These are phyloP conservation scores for Nicotiana knightiana DNA, from an alignment of 257 asterid species.

Conservation along the genomic window DNA sequence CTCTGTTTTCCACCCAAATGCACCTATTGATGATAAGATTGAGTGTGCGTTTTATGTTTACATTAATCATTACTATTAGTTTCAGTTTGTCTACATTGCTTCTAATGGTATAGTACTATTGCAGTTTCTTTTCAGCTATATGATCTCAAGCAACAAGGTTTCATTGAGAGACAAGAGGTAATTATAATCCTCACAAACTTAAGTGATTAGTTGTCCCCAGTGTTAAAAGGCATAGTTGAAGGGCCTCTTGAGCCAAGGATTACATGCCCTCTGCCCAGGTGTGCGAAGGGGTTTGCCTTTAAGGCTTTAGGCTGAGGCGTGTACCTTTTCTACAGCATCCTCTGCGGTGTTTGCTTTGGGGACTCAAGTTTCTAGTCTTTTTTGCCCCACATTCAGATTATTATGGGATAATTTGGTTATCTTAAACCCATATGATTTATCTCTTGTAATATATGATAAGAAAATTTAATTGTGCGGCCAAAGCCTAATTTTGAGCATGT, in stretches of 20 bases:
- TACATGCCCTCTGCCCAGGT: background rate
- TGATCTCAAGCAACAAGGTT: conserved; percentile 99
- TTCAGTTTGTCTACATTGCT: background rate
- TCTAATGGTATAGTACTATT: conserved; percentile 12
- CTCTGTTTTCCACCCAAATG: conserved; percentile 97
- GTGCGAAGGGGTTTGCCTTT: background rate
- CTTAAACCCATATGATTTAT: background rate
- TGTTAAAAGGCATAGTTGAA: background rate
- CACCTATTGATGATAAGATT: conserved; percentile 93
- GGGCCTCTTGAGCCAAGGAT: background rate
- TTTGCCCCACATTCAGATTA: background rate
- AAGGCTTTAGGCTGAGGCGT: background rate
- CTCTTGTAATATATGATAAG: background rate
- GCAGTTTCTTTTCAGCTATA: conserved; percentile 97
- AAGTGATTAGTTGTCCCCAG: background rate
- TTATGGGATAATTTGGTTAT: background rate
- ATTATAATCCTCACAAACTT: background rate
- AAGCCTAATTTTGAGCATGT: background rate
- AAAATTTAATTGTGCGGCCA: background rate
- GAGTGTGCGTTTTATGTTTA: conserved; percentile 47
- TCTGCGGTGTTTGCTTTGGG: background rate
- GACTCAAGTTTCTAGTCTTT: background rate
- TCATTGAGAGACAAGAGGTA: conserved; percentile 99
- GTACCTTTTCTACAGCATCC: background rate
- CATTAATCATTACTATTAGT: background rate